Conservation (phyloP, 2,329 filamentous ascomycete genomes). For the Cercospora brassicicola region DNA sequence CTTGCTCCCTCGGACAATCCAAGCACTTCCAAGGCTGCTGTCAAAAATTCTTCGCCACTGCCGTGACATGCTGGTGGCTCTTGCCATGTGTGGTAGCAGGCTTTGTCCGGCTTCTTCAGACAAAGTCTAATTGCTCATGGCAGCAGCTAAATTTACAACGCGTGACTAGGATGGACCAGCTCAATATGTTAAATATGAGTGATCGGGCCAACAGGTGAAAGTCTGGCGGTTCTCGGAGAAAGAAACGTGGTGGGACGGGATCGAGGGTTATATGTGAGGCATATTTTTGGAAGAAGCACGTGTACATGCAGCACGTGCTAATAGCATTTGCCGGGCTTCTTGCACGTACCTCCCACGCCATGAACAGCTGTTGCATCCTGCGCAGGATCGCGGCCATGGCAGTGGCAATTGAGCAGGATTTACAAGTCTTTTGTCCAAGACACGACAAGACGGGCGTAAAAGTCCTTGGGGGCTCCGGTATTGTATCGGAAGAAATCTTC, state of each 20-base stretch:
- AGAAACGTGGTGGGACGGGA: background rate
- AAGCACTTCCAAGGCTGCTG: background rate
- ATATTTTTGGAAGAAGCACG: background rate
- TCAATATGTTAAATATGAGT: too few relatives aligned
- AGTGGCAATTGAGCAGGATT: background rate
- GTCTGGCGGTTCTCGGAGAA: background rate
- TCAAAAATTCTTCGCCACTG: background rate
- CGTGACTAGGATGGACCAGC: background rate
- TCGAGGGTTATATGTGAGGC: background rate
- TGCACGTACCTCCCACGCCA: background rate
- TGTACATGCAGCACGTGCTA: background rate
- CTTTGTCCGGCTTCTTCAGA: background rate
- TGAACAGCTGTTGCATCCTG: background rate
- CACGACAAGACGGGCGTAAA: background rate
- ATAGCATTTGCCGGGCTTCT: background rate
- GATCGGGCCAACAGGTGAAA: background rate
- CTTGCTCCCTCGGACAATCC: background rate
- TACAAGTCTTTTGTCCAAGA: background rate
- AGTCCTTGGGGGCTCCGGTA: background rate
- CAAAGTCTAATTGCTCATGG: background rate
- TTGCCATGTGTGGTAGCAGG: background rate
- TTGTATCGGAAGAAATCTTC: background rate
- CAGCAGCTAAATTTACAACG: too few relatives aligned
- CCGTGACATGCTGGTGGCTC: background rate
- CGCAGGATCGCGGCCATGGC: background rate